Conservation (phyloP, 2,329 filamentous ascomycete species). For the Gyromitra esculenta region DNA sequence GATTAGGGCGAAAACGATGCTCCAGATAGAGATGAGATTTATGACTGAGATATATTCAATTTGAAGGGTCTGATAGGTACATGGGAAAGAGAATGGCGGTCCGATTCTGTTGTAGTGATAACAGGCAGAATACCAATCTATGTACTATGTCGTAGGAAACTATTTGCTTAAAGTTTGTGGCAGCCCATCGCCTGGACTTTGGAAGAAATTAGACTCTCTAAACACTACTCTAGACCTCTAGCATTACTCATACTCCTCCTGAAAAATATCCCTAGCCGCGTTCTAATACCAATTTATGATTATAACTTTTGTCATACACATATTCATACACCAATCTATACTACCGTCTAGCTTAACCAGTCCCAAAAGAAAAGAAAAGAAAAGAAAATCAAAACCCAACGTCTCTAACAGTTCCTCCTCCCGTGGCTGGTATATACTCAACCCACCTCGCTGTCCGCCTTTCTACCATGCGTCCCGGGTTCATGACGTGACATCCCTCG, state of each 20-base stretch:
- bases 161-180: too few species aligned
- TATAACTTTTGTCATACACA: background rate
- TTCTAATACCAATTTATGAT: background rate
- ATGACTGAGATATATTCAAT: background rate
- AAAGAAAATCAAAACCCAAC: constrained; percentile 31
- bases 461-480: constrained; percentile 81
- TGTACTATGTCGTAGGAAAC: too few species aligned
- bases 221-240: too few species aligned
- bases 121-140: too few species aligned
- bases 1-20: background rate
- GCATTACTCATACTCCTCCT: too few species aligned
- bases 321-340: background rate
- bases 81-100: too few species aligned
- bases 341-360: background rate
- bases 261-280: background rate
- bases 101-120: too few species aligned
- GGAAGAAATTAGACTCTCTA: too few species aligned
- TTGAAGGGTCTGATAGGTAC: background rate
- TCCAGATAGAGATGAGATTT: background rate
- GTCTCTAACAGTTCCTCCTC: constrained; percentile 59
- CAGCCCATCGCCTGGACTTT: too few species aligned
- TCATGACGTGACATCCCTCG: constrained; percentile 95
- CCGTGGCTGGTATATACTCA: constrained; percentile 78
- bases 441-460: constrained; percentile 80
- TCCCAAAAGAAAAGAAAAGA: background rate